Evolutionary conservation across 768 basidiomycete genomes (phyloP).

Genomic region (Chlorophyllum brunneum): DNA sequence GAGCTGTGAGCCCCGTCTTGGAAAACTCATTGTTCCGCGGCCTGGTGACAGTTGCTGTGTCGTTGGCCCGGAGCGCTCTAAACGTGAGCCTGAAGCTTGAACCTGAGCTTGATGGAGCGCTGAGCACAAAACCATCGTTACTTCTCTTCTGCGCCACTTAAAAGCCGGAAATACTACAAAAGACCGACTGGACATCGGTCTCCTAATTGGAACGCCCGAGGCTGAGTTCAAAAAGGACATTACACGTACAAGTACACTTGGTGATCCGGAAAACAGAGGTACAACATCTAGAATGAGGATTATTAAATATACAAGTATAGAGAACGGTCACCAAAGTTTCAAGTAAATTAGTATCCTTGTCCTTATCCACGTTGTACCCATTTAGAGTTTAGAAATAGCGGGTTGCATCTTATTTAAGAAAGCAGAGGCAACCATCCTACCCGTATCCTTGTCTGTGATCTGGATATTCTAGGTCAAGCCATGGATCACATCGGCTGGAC

Average conservation of each 20-base stretch:
- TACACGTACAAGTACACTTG: neutral
- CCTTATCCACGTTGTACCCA: too few relatives aligned
- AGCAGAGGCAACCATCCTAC: slow-evolving; percentile 60
- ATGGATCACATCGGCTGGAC: slow-evolving; percentile 2
- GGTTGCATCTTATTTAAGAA: slow-evolving; percentile 77
- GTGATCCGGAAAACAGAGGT: neutral
- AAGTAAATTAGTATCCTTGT: neutral
- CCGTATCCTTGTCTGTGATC: slow-evolving; percentile 57
- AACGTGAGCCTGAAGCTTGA: too few relatives aligned
- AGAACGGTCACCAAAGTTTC: neutral
- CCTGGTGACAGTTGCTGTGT: too few relatives aligned
- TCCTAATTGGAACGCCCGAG: neutral
- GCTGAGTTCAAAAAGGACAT: neutral
- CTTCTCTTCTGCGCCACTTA: neutral
- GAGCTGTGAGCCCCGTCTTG: too few relatives aligned
- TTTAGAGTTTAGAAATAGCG: slow-evolving; percentile 40
- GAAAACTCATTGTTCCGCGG: too few relatives aligned
- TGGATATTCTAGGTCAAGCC: slow-evolving; percentile 21
- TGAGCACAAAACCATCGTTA: neutral
- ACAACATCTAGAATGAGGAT: neutral
- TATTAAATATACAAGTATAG: too few relatives aligned
- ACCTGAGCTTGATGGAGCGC: too few relatives aligned
- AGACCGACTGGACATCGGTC: neutral
- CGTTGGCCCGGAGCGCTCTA: too few relatives aligned
- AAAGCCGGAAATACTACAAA: neutral